A percentile compares a stretch with the other conserved stretches of the same genome.
Conservation (phyloP, 78 protist species). For the Dictyostelium firmibasis region DNA sequence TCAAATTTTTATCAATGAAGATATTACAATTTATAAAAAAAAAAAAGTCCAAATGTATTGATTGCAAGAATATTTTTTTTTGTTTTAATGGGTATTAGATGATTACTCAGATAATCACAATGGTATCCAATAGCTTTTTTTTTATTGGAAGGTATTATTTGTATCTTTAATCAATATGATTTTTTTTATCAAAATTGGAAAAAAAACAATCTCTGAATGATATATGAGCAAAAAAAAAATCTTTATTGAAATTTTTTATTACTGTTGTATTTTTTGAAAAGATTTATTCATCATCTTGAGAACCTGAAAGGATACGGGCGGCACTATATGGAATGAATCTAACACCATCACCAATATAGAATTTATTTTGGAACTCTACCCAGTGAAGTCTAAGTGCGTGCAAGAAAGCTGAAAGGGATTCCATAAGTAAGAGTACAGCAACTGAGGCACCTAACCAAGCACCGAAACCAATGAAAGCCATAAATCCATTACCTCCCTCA, state of each 20-base stretch:
- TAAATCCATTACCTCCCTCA: slow-evolving; percentile 46
- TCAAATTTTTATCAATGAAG: no score
- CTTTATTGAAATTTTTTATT: neutral
- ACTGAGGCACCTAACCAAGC: slow-evolving; percentile 96
- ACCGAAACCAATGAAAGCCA: slow-evolving; percentile 85
- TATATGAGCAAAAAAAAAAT: no score
- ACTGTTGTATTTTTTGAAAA: neutral
- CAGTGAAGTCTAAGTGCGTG: slow-evolving; percentile 99
- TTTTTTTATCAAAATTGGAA: no score
- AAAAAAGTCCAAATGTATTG: no score
- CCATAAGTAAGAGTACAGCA: slow-evolving; percentile 98
- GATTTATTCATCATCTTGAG: slow-evolving; percentile 41
- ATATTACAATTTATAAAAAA: no score
- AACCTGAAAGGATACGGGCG: slow-evolving; percentile 49
- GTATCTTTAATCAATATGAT: no score
- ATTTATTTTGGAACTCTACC: slow-evolving; percentile 99
- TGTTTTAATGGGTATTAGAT: no score
- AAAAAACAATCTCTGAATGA: no score
- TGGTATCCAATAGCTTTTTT: no score
- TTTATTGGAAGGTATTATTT: no score
- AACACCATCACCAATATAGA: slow-evolving; percentile 89
- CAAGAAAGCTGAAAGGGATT: slow-evolving; percentile 99
- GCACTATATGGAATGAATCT: slow-evolving; percentile 76
- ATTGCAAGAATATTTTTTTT: no score
- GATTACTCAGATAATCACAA: no score